A percentile compares a stretch with the other conserved stretches of the same genome.
These are phyloP conservation scores for Iris pallida DNA, from an alignment of 116 monocot genomes.

Conservation along the genomic window DNA sequence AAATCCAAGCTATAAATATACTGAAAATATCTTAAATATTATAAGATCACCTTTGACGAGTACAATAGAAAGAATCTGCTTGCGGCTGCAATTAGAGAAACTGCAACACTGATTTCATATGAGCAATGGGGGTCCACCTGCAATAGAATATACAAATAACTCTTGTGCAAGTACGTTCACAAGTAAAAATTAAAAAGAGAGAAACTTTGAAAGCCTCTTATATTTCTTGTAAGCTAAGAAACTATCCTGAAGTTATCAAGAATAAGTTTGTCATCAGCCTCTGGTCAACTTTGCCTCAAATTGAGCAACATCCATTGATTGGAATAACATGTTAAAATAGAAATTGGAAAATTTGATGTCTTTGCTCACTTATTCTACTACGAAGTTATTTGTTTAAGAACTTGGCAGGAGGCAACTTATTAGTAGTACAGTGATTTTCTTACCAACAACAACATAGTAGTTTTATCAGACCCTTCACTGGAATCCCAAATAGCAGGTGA, in stretches of 20 bases:
- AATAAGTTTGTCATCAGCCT: too few species aligned
- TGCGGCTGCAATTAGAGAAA: constrained; percentile 63
- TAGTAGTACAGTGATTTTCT: neutral
- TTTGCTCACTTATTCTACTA: too few species aligned
- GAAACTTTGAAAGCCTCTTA: too few species aligned
- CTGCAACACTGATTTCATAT: constrained; percentile 57
- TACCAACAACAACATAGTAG: constrained; percentile 73
- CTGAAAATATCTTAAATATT: neutral
- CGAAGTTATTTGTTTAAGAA: too few species aligned
- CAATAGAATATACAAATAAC: constrained; percentile 3
- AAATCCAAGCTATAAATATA: neutral
- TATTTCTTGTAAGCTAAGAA: too few species aligned
- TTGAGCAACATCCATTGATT: too few species aligned
- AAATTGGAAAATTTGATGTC: too few species aligned
- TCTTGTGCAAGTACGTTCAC: too few species aligned
- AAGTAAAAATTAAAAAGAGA: too few species aligned
- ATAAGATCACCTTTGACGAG: constrained; percentile 59
- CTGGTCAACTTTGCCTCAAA: too few species aligned
- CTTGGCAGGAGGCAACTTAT: neutral
- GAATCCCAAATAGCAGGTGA: constrained; percentile 74
- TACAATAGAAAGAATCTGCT: constrained; percentile 79
- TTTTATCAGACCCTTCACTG: constrained; percentile 39
- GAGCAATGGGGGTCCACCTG: constrained; percentile 99
- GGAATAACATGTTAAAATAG: too few species aligned
- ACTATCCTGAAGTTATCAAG: too few species aligned